phyloP scores from a whole-genome alignment of 2,329 filamentous ascomycete species.

The Zymoseptoria crescenta region DNA sequence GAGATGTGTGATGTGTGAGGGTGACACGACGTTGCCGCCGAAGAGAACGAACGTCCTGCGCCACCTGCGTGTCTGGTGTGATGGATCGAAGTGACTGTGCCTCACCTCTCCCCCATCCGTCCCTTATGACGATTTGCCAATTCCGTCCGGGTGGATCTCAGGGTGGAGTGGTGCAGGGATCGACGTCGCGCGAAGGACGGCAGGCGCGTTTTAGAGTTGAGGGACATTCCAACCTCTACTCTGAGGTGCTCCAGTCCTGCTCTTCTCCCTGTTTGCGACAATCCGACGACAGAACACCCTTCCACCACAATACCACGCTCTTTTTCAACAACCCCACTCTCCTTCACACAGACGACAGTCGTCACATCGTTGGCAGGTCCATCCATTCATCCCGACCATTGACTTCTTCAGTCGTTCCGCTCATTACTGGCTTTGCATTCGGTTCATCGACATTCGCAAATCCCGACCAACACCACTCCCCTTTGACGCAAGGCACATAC shows the following conservation, averaged over 20 bases:
- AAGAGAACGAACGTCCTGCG: too few species aligned
- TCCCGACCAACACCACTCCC: not conserved
- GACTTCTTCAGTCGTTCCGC: not conserved
- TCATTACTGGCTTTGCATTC: not conserved
- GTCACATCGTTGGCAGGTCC: not conserved
- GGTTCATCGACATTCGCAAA: not conserved
- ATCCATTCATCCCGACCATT: not conserved
- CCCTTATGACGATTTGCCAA: too few species aligned
- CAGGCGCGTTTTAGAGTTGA: too few species aligned
- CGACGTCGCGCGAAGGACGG: not conserved
- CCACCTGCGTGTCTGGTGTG: too few species aligned
- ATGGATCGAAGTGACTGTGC: too few species aligned
- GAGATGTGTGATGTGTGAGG: too few species aligned
- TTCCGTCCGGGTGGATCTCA: not conserved
- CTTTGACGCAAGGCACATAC: not conserved
- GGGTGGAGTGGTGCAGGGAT: not conserved
- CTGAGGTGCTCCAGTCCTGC: too few species aligned
- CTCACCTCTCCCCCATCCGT: too few species aligned
- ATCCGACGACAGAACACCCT: too few species aligned
- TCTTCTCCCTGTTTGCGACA: too few species aligned
- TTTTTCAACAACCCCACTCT: not conserved
- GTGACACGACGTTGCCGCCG: too few species aligned
- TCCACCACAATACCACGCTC: too few species aligned
- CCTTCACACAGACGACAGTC: not conserved
- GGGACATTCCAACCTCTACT: not conserved